phyloP scores from a whole-genome alignment of 2,329 filamentous ascomycete genomes.

The Plectosphaerella sp. region DNA sequence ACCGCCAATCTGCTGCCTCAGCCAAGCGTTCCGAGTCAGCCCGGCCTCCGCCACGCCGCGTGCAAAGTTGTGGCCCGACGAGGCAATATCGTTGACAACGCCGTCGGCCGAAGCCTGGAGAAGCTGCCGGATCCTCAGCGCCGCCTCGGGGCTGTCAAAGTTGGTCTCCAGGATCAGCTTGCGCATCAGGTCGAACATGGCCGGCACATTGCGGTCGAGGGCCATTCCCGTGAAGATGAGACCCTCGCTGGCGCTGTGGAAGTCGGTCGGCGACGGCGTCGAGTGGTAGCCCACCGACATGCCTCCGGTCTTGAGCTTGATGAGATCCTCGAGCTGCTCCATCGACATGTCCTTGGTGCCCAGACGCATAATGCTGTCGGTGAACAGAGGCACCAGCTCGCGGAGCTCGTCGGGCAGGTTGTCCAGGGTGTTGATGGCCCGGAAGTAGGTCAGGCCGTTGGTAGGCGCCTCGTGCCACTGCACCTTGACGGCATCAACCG shows the following conservation, averaged over 20 bases:
- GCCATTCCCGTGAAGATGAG: slow-evolving; percentile 82
- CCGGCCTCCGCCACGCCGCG: slow-evolving; percentile 78
- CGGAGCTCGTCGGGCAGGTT: slow-evolving; percentile 81
- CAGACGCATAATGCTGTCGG: slow-evolving; percentile 86
- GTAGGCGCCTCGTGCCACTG: slow-evolving; percentile 93
- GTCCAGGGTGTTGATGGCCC: slow-evolving; percentile 76
- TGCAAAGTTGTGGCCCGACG: slow-evolving; percentile 83
- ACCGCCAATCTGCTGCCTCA: slow-evolving; percentile 84
- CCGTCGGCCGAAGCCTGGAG: slow-evolving; percentile 84
- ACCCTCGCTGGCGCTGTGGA: slow-evolving; percentile 71
- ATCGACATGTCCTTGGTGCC: slow-evolving; percentile 84
- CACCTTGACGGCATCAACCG: slow-evolving; percentile 60
- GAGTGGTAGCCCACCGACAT: slow-evolving; percentile 80
- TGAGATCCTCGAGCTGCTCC: slow-evolving; percentile 92
- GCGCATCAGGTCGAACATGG: slow-evolving; percentile 83
- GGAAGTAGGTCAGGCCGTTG: slow-evolving; percentile 94
- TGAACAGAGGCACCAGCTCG: slow-evolving; percentile 82
- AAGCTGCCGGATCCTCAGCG: slow-evolving; percentile 78
- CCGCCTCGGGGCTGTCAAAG: slow-evolving; percentile 79
- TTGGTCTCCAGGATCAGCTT: slow-evolving; percentile 82
- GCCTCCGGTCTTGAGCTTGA: slow-evolving; percentile 94
- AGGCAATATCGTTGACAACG: slow-evolving; percentile 86
- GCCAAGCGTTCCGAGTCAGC: slow-evolving; percentile 65
- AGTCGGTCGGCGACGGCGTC: slow-evolving; percentile 71
- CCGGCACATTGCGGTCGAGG: slow-evolving; percentile 81